Evolutionary conservation across 1,284 basidiomycete genomes (phyloP), one percentile per base, ranked within the genome.

Genomic region (Sporisorium iseilematis-ciliati): DNA sequence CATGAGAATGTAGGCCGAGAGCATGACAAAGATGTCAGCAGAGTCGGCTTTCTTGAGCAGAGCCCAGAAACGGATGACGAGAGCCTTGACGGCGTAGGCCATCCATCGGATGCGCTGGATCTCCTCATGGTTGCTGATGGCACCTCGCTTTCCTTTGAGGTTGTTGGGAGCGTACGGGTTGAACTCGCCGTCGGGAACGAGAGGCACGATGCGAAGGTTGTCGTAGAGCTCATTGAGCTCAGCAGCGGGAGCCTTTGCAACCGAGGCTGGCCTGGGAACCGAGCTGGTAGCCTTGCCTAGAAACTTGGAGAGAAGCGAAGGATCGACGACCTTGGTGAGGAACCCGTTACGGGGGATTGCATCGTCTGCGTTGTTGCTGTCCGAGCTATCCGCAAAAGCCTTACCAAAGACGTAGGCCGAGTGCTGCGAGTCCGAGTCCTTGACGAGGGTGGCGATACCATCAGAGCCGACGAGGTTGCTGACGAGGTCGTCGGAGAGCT

Each of bases 1-100:
- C 96, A 99, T 99, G 64, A 98, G 88, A 56, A 96, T 87, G 86
- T 99, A 99, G 29, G 95, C 97, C 6, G 92, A 89, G n/a, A 98
- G 90, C 82, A 99, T 94, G 77, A 98, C 91, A 59, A 96, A 89
- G 82, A 99, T 97, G 86, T 99, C 96, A 23, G 96, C 90, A 3
- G 94, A 95, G 87, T 97, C 94, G 26, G 97, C 95, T 87, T 93
- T 93, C 90, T 77, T 71, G 49, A 81, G 50, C 18, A 82, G 64
- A 23, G 81, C 81, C 81, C 81, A 82, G 69, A 82, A 82, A 25
- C 80, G 73, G n/a, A 81, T 69, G 58, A 82, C 74, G 59, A 82
- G 76, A 10, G 81, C 79, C 42, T 81, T 70, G 51, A 77, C 56
- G 31, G 80, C 78, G 48, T 82, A 82, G 18, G 78, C 81, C 64